Conservation (phyloP, 1,284 basidiomycete species). For the Inonotus hispidus region DNA sequence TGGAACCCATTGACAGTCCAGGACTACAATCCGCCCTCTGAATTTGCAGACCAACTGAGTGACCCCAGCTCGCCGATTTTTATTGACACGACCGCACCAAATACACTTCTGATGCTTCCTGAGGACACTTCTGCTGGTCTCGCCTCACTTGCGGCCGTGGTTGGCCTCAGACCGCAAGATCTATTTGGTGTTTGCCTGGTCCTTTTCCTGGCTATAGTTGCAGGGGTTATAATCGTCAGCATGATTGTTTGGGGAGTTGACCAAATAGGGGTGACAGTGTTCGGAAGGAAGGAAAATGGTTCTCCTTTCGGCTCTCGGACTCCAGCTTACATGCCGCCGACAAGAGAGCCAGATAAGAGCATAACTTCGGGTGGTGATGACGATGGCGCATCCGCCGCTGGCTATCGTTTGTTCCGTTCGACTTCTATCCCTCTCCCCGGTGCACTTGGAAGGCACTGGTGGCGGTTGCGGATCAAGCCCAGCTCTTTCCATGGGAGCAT, state of each 20-base stretch:
- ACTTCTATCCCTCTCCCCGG: conserved; percentile 26
- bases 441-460: conserved; percentile 37
- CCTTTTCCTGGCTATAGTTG: conserved; percentile 79
- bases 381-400: conserved; percentile 21
- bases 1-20: conserved; percentile 62
- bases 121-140: conserved; percentile 59
- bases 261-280: conserved; percentile 37
- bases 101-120: conserved; percentile 70
- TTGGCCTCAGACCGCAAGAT: conserved; percentile 79
- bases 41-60: conserved; percentile 66
- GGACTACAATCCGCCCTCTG: conserved; percentile 56
- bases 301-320: conserved; percentile 20
- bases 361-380: conserved; percentile 14
- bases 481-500: conserved; percentile 74
- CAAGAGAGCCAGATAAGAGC: conserved; percentile 17
- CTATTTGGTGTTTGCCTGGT: conserved; percentile 81
- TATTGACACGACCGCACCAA: conserved; percentile 63
- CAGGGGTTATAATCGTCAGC: conserved; percentile 65
- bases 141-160: conserved; percentile 69
- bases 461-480: conserved; percentile 54
- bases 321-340: conserved; percentile 10
- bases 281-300: conserved; percentile 30
- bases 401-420: conserved; percentile 31
- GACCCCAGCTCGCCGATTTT: conserved; percentile 73
- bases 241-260: conserved; percentile 71